Evolutionary conservation across 129 eudicot genomes (phyloP).

Genomic region (Kitagawia praeruptora): DNA sequence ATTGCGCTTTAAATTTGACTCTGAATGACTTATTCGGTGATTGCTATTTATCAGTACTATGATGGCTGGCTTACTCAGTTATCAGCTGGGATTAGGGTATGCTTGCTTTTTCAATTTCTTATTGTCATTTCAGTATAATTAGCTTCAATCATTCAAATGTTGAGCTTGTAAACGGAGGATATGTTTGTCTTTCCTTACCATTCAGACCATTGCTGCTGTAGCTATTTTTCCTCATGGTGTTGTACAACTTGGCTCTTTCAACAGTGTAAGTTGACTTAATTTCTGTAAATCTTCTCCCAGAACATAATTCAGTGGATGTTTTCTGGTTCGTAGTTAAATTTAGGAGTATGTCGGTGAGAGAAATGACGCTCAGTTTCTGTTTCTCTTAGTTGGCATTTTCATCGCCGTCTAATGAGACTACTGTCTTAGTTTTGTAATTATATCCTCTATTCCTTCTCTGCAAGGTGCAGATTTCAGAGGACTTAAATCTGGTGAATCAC

Average conservation of each 20-base stretch:
- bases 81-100: conserved; percentile 72
- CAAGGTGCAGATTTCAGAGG: conserved; percentile 50
- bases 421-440: background rate
- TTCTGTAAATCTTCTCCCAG: background rate
- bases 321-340: background rate
- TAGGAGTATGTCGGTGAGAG: background rate
- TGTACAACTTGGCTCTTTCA: conserved; percentile 79
- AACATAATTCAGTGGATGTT: background rate
- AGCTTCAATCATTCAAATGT: background rate
- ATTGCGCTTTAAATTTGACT: background rate
- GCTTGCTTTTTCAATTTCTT: background rate
- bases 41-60: conserved; percentile 36
- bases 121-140: background rate
- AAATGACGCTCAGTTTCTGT: background rate
- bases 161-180: conserved; percentile 1
- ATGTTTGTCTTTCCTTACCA: conserved; percentile 8
- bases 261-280: conserved; percentile 34
- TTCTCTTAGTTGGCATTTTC: background rate
- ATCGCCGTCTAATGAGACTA: background rate
- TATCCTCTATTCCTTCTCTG: background rate
- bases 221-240: conserved; percentile 76
- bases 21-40: background rate
- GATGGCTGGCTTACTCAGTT: conserved; percentile 67
- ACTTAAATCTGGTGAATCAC: conserved; percentile 53
- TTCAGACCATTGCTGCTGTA: conserved; percentile 70